Evolutionary conservation across 305 asterid genomes (phyloP).

Genomic region (Plantago coronopus): DNA sequence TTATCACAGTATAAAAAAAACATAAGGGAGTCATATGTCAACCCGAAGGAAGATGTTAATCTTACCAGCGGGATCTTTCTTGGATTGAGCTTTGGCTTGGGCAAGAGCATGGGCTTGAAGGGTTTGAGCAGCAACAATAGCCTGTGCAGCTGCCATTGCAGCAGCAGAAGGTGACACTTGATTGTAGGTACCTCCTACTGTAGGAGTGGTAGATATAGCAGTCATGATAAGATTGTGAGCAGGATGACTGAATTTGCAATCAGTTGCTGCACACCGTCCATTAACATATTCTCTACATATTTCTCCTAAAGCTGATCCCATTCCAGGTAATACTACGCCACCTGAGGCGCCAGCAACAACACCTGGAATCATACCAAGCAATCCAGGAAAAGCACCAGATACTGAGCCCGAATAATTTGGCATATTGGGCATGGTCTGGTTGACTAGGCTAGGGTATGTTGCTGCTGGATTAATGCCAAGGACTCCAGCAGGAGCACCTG

Average conservation of each 20-base stretch:
- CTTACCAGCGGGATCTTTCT: conserved; percentile 63
- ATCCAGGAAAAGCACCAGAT: conserved; percentile 88
- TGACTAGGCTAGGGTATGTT: conserved; percentile 68
- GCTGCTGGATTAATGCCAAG: conserved; percentile 71
- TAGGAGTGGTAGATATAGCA: conserved; percentile 68
- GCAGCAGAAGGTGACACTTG: conserved; percentile 99
- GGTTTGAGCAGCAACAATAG: conserved; percentile 98
- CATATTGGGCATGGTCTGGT: conserved; percentile 98
- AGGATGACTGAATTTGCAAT: conserved; percentile 83
- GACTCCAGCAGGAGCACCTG: conserved; percentile 77
- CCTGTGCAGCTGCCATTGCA: conserved; percentile 99
- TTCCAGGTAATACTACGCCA: conserved; percentile 88
- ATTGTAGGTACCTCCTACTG: conserved; percentile 74
- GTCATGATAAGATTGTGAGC: conserved; percentile 83
- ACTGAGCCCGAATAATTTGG: conserved; percentile 93
- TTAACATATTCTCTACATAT: conserved; percentile 85
- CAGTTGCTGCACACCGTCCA: conserved; percentile 75
- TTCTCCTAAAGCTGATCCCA: conserved; percentile 89
- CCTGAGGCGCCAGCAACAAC: conserved; percentile 85
- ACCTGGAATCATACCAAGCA: conserved; percentile 96
- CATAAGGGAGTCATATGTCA: not conserved
- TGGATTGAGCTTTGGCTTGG: conserved; percentile 46
- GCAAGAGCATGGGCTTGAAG: conserved; percentile 99
- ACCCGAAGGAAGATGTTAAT: not conserved
- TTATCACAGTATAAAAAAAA: not conserved